These are phyloP conservation scores for Takashimella tepidaria DNA, from an alignment of 1,284 basidiomycete species.

Conservation along the genomic window DNA sequence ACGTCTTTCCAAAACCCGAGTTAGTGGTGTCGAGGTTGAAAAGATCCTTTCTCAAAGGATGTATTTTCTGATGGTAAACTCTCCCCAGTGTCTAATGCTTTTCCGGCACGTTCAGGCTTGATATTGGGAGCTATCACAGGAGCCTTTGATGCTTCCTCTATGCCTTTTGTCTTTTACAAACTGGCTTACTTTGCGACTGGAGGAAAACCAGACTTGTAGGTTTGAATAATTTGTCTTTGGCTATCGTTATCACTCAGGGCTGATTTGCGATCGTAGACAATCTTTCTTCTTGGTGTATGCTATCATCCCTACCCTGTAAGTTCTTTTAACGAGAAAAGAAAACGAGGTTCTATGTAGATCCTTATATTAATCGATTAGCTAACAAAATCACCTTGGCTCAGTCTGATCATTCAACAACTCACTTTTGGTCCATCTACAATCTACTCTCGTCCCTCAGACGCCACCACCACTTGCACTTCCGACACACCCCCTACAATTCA, in stretches of 20 bases:
- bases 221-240: background rate
- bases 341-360: too few relatives aligned
- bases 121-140: slow-evolving; percentile 47
- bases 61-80: background rate
- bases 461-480: background rate
- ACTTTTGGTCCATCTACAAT: slow-evolving; percentile 27
- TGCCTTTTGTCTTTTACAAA: slow-evolving; percentile 43
- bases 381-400: slow-evolving; percentile 9
- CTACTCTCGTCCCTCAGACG: slow-evolving; percentile 18
- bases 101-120: slow-evolving; percentile 46
- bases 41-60: too few relatives aligned
- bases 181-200: slow-evolving; percentile 26
- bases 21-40: too few relatives aligned
- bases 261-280: slow-evolving; percentile 14
- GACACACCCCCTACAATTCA: too few relatives aligned
- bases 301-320: slow-evolving; percentile 41
- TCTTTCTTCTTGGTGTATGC: slow-evolving; percentile 46
- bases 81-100: slow-evolving; percentile 48
- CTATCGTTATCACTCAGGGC: background rate
- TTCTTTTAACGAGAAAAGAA: background rate
- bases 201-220: slow-evolving; percentile 15
- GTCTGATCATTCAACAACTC: slow-evolving; percentile 40
- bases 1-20: background rate
- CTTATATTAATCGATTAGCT: too few relatives aligned
- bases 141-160: slow-evolving; percentile 46